Evolutionary conservation across 1,284 basidiomycete genomes (phyloP).

Genomic region (Cerrena zonata): DNA sequence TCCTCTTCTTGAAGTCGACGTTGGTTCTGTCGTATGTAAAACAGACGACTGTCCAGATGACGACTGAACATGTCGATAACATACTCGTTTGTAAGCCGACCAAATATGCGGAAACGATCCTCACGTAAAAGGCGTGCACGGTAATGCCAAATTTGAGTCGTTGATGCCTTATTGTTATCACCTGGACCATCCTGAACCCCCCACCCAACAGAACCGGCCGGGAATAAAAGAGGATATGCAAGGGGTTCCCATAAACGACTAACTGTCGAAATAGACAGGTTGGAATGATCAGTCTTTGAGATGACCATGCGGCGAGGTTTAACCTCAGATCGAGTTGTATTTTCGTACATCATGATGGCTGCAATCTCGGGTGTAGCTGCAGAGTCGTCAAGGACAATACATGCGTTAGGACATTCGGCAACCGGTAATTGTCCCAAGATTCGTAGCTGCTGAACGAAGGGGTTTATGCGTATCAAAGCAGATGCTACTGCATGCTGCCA

Average conservation of each 20-base stretch:
- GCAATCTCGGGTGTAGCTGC: conserved; percentile 23
- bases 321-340: conserved; percentile 18
- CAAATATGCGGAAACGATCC: conserved; percentile 28
- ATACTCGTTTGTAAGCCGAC: conserved; percentile 30
- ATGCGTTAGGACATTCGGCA: conserved; percentile 7
- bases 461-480: conserved; percentile 21
- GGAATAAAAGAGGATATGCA: conserved; percentile 38
- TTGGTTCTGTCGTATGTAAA: conserved; percentile 30
- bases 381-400: conserved; percentile 20
- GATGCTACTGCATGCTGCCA: conserved; percentile 19
- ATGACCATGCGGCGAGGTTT: conserved; percentile 16
- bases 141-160: conserved; percentile 23
- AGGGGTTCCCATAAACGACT: conserved; percentile 32
- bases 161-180: conserved; percentile 7
- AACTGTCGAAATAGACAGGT: conserved; percentile 19
- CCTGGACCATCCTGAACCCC: conserved; percentile 4
- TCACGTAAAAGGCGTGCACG: conserved; percentile 22
- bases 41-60: conserved; percentile 24
- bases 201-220: conserved; percentile 36
- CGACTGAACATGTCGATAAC: conserved; percentile 34
- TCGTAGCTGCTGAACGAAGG: conserved; percentile 16
- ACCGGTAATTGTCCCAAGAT: conserved; percentile 2
- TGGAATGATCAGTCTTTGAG: conserved; percentile 3
- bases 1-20: conserved; percentile 17
- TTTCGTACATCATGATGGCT: conserved; percentile 25